Percentiles rank a stretch among this genome's conserved stretches.
These are phyloP conservation scores for Whalleya microplaca DNA, from an alignment of 2,329 filamentous ascomycete species.

Conservation along the genomic window DNA sequence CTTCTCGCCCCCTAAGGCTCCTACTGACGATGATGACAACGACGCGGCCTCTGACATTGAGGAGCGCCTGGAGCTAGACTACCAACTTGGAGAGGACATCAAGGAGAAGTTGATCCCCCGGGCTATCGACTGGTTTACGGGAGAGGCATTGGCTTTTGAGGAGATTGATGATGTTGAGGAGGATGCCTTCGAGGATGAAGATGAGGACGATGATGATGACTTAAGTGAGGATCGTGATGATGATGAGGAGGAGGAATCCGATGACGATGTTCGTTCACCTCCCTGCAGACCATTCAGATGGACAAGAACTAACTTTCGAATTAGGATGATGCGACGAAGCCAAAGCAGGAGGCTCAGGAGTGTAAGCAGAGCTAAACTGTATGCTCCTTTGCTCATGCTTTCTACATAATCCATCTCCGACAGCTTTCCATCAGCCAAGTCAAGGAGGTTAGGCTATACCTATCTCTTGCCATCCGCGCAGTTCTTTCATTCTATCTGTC, in stretches of 20 bases:
- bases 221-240: constrained; percentile 75
- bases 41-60: constrained; percentile 89
- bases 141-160: constrained; percentile 95
- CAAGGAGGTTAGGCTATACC: constrained; percentile 12
- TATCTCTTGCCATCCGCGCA: constrained; percentile 13
- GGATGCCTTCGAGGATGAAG: constrained; percentile 85
- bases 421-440: constrained; percentile 13
- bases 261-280: constrained; percentile 68
- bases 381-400: constrained; percentile 9
- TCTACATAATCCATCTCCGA: constrained; percentile 18
- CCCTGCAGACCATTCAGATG: constrained; percentile 24
- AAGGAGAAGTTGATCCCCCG: constrained; percentile 99
- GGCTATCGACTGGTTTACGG: constrained; percentile 99
- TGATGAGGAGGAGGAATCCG: constrained; percentile 80
- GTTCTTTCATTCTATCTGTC: constrained; percentile 18
- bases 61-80: constrained; percentile 96
- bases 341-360: constrained; percentile 91
- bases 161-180: constrained; percentile 84
- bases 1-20: constrained; percentile 93
- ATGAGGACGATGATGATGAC: constrained; percentile 86
- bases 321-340: constrained; percentile 87
- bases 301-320: constrained; percentile 19
- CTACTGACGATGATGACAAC: constrained; percentile 67
- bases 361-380: constrained; percentile 86
- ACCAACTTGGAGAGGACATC: constrained; percentile 98